Percentiles rank a stretch among this genome's conserved stretches.
Evolutionary conservation across 2,329 filamentous ascomycete genomes (phyloP).

Genomic region (Claviceps pazoutovae): DNA sequence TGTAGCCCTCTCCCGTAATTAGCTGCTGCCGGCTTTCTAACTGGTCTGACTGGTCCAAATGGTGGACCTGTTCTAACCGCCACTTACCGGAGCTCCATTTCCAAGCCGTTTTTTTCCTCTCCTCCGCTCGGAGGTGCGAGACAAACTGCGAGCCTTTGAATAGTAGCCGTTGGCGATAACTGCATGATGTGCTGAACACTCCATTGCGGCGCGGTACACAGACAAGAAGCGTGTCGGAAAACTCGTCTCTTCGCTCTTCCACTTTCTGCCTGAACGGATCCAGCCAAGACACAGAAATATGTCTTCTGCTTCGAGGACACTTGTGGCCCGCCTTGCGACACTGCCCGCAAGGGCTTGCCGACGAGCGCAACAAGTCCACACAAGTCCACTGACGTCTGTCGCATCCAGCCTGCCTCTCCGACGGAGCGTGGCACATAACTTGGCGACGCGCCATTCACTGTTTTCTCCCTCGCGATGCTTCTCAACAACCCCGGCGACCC

Average conservation of each 20-base stretch:
- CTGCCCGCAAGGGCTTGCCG: conserved; percentile 18
- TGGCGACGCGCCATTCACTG: background rate
- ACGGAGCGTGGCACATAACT: background rate
- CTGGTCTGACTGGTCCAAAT: background rate
- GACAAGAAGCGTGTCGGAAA: background rate
- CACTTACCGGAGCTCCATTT: conserved; percentile 10
- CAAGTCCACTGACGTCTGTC: conserved; percentile 6
- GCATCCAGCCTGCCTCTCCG: background rate
- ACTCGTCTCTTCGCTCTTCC: background rate
- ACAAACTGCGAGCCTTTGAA: background rate
- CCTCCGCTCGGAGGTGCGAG: conserved; percentile 1
- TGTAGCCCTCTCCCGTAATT: too few species aligned
- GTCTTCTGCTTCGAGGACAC: conserved; percentile 19
- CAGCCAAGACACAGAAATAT: conserved; percentile 6
- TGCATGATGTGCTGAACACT: background rate
- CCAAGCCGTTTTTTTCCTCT: conserved; percentile 5
- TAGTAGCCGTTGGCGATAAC: background rate
- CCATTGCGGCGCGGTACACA: background rate
- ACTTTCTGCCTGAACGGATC: background rate
- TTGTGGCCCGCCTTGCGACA: conserved; percentile 19
- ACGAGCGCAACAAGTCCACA: conserved; percentile 14
- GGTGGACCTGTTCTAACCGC: conserved; percentile 1
- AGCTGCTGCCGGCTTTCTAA: too few species aligned
- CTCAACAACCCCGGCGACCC: conserved; percentile 43
- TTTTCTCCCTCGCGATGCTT: conserved; percentile 35